These are phyloP conservation scores for Fermentozyma sake DNA, from an alignment of 1,139 yeast species.

Conservation along the genomic window DNA sequence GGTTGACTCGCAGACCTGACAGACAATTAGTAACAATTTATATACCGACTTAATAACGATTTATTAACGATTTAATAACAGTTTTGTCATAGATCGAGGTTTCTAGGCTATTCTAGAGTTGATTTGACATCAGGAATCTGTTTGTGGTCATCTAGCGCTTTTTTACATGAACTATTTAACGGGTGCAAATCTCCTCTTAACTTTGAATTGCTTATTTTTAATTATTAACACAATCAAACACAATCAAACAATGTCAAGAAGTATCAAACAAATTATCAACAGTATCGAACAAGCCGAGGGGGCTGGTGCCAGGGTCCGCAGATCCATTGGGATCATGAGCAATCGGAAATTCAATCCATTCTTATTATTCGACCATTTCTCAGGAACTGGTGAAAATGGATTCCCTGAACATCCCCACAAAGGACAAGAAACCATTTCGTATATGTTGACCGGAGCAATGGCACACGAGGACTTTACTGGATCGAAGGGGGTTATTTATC, in stretches of 20 bases:
- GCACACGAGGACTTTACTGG: conserved; percentile 95
- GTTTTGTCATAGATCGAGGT: no score
- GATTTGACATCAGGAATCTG: no score
- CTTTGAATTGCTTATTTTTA: no score
- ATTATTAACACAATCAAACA: no score
- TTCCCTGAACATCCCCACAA: conserved; percentile 94
- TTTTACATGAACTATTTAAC: no score
- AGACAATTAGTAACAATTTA: no score
- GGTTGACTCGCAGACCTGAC: no score
- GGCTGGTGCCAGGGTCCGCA: conserved; percentile 78
- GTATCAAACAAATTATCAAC: conserved; percentile 54
- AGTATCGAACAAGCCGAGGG: conserved; percentile 83
- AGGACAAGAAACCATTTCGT: conserved; percentile 86
- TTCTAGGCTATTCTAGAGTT: no score
- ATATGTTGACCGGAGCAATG: conserved; percentile 66
- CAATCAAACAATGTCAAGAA: conserved; percentile 26
- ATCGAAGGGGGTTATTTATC: conserved; percentile 65
- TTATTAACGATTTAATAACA: no score
- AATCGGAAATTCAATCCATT: conserved; percentile 80
- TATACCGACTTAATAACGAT: no score
- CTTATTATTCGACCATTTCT: conserved; percentile 77
- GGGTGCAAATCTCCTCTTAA: no score
- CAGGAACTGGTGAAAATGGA: conserved; percentile 41
- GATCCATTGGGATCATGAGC: conserved; percentile 69
- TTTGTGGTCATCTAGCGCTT: no score